These are phyloP conservation scores for Begonia loranthoides DNA, from an alignment of 306 rosid species.

Conservation along the genomic window DNA sequence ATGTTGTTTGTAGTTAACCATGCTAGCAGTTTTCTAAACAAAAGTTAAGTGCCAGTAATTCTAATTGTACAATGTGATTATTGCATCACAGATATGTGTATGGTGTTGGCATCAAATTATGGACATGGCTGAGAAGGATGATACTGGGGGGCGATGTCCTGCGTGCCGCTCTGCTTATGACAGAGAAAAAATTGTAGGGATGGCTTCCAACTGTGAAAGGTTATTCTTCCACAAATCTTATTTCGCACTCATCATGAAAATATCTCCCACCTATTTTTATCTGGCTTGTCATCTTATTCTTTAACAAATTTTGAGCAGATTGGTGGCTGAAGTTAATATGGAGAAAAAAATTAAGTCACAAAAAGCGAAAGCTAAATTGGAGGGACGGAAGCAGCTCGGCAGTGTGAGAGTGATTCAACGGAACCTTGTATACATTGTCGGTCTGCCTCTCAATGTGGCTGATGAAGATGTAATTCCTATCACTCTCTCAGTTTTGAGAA, in stretches of 20 bases:
- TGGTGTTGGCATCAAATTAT: constrained; percentile 99
- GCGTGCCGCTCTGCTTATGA: constrained; percentile 92
- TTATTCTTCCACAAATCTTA: constrained; percentile 17
- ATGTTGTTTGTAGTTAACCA: too few species aligned
- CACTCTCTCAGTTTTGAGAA: not conserved
- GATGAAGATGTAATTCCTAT: constrained; percentile 75
- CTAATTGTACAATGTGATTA: too few species aligned
- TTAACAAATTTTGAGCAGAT: constrained; percentile 19
- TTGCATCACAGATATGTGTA: constrained; percentile 62
- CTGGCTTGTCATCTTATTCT: not conserved
- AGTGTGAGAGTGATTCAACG: constrained; percentile 97
- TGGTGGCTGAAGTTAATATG: constrained; percentile 55
- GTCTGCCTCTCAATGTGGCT: constrained; percentile 55
- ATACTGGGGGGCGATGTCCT: constrained; percentile 89
- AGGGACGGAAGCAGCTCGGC: constrained; percentile 91
- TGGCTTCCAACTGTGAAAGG: constrained; percentile 84
- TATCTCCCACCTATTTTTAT: not conserved
- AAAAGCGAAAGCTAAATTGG: constrained; percentile 68
- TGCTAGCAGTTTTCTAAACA: too few species aligned
- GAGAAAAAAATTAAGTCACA: constrained; percentile 76
- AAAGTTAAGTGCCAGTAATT: too few species aligned
- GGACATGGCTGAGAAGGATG: constrained; percentile 98
- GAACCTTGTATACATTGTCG: constrained; percentile 96
- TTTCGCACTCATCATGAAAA: constrained; percentile 8
- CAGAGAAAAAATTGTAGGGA: constrained; percentile 94